These are phyloP conservation scores for Ocimum tenuiflorum DNA, from an alignment of 257 asterid species.

Conservation along the genomic window DNA sequence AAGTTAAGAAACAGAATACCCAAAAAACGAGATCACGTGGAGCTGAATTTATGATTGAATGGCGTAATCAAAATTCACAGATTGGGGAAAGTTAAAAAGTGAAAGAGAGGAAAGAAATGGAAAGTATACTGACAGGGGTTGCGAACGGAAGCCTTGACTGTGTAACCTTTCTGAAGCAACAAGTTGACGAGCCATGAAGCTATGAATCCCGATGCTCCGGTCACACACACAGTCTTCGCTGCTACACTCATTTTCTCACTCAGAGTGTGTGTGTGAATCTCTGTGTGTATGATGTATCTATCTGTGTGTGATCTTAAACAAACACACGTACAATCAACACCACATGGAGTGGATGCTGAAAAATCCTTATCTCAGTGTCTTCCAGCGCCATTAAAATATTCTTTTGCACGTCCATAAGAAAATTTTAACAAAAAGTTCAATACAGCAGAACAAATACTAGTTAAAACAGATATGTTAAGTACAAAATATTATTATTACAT, in stretches of 20 bases:
- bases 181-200: constrained; percentile 61
- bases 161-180: constrained; percentile 49
- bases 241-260: neutral
- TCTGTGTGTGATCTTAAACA: too few species aligned
- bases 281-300: too few species aligned
- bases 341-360: too few species aligned
- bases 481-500: too few species aligned
- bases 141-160: constrained; percentile 52
- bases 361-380: too few species aligned
- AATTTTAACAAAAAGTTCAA: too few species aligned
- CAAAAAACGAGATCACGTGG: too few species aligned
- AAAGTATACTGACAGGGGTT: constrained; percentile 23
- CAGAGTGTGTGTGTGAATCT: neutral
- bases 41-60: neutral
- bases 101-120: neutral
- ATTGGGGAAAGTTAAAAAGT: neutral
- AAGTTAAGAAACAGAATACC: neutral
- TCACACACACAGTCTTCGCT: constrained; percentile 43
- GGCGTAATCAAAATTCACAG: neutral
- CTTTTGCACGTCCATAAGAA: too few species aligned
- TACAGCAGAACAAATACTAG: too few species aligned
- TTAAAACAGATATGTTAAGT: too few species aligned
- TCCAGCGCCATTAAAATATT: too few species aligned
- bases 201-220: constrained; percentile 27
- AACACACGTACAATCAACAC: too few species aligned